phyloP scores from a whole-genome alignment of 2,329 filamentous ascomycete species.

The Teratosphaeria pseudoeucalypti region DNA sequence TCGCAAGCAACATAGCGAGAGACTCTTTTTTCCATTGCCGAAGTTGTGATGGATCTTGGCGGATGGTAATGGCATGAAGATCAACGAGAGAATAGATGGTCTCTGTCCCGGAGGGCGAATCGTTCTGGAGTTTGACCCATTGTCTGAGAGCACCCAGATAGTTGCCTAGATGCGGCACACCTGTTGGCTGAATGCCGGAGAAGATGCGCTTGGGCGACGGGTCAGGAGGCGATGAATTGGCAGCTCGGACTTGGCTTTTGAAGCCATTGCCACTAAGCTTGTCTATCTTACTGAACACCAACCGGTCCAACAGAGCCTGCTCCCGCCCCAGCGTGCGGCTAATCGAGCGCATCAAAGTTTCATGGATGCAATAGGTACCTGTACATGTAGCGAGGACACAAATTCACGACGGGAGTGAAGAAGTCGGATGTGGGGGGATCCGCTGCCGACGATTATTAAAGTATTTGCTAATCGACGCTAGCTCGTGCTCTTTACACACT shows the following conservation, averaged over 20 bases:
- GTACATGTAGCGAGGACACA: background rate
- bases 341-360: background rate
- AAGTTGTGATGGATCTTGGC: conserved; percentile 54
- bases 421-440: background rate
- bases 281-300: background rate
- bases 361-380: background rate
- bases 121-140: conserved; percentile 74
- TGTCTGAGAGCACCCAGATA: conserved; percentile 81
- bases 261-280: background rate
- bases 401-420: background rate
- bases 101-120: conserved; percentile 45
- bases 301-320: background rate
- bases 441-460: too few relatives aligned
- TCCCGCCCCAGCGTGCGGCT: background rate
- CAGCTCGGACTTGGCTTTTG: background rate
- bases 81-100: conserved; percentile 85
- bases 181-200: conserved; percentile 94
- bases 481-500: background rate
- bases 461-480: background rate
- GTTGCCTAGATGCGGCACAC: conserved; percentile 87
- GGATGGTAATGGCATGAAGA: conserved; percentile 80
- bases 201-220: conserved; percentile 52
- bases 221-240: conserved; percentile 1
- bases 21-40: conserved; percentile 59
- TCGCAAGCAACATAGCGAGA: conserved; percentile 69